phyloP scores from a whole-genome alignment of 202 grass and related monocot genomes.

The Digitaria exilis region DNA sequence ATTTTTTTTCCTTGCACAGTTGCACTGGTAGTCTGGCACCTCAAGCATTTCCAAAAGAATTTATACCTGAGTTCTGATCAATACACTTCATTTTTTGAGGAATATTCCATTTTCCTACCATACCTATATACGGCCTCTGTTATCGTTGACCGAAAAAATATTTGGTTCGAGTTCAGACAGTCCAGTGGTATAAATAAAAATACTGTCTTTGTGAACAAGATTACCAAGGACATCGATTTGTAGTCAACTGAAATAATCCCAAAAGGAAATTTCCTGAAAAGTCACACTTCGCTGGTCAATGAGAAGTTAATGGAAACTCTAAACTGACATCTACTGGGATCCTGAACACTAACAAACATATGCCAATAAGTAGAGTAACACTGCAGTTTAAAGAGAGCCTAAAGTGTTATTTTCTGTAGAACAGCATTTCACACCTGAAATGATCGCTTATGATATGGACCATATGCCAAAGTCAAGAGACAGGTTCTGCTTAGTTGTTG shows the following conservation, averaged over 20 bases:
- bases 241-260: constrained; percentile 6
- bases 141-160: background rate
- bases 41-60: constrained; percentile 18
- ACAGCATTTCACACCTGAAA: constrained; percentile 4
- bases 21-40: background rate
- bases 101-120: constrained; percentile 19
- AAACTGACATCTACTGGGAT: constrained; percentile 12
- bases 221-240: background rate
- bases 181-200: constrained; percentile 2
- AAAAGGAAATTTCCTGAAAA: constrained; percentile 1
- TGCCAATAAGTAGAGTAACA: no score
- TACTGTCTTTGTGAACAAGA: background rate
- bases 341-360: background rate
- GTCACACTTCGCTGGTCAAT: background rate
- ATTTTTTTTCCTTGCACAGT: background rate
- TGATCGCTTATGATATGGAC: constrained; percentile 5
- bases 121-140: constrained; percentile 18
- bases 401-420: background rate
- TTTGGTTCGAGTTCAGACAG: background rate
- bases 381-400: no score
- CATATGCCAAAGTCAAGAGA: background rate
- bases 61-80: background rate
- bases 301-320: constrained; percentile 3
- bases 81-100: constrained; percentile 1
- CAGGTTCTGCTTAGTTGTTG: background rate